These are phyloP conservation scores for Fusarium sp. DNA, from an alignment of 2,329 filamentous ascomycete species.

Conservation along the genomic window DNA sequence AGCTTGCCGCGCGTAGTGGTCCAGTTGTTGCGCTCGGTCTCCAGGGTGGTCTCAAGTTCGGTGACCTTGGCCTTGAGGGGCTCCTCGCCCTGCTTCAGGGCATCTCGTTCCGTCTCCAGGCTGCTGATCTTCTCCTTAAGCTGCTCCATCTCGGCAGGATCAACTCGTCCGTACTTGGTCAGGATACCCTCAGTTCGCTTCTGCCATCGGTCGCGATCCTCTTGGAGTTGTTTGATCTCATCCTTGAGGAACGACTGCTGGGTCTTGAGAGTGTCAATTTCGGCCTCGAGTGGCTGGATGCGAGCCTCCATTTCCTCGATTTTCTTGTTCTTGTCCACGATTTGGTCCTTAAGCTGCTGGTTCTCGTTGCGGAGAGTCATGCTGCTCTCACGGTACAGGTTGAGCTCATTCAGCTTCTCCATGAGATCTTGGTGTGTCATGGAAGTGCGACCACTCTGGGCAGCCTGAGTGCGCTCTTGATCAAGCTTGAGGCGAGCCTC, in stretches of 20 bases:
- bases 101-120: constrained; percentile 76
- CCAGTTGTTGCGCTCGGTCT: constrained; percentile 71
- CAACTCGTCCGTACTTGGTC: constrained; percentile 94
- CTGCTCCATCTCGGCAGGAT: constrained; percentile 92
- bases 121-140: constrained; percentile 83
- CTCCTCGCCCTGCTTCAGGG: constrained; percentile 65
- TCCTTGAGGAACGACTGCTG: constrained; percentile 86
- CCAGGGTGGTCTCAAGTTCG: constrained; percentile 67
- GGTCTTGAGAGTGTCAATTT: constrained; percentile 86
- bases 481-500: constrained; percentile 91
- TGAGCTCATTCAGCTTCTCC: constrained; percentile 95
- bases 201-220: constrained; percentile 95
- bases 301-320: constrained; percentile 82
- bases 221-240: constrained; percentile 89
- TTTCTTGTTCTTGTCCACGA: constrained; percentile 81
- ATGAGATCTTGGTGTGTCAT: constrained; percentile 91
- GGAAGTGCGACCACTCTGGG: constrained; percentile 80
- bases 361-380: constrained; percentile 91
- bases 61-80: constrained; percentile 69
- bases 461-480: constrained; percentile 85
- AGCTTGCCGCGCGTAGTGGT: constrained; percentile 67
- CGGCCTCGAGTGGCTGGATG: constrained; percentile 86
- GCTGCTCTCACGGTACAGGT: constrained; percentile 95
- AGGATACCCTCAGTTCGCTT: constrained; percentile 96
- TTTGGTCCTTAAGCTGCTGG: constrained; percentile 81